Percentiles rank a stretch among this genome's conserved stretches.
These are phyloP conservation scores for Pyrenochaeta sp. DNA, from an alignment of 2,329 filamentous ascomycete species.

Conservation along the genomic window DNA sequence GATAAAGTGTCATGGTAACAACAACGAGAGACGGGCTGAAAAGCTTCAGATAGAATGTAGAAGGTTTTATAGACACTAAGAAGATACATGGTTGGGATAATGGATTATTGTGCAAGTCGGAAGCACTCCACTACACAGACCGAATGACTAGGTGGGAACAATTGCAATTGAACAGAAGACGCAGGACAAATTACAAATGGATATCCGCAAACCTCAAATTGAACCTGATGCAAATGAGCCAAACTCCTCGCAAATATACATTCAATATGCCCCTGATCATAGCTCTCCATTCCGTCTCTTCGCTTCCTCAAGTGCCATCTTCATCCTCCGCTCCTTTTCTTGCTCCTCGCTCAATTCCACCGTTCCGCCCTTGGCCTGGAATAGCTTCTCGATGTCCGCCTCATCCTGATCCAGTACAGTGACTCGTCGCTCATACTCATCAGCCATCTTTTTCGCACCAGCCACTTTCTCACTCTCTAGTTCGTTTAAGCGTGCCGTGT, in stretches of 20 bases:
- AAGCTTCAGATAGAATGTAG: no score
- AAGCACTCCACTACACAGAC: no score
- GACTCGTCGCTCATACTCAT: slow-evolving; percentile 50
- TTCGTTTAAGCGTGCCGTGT: slow-evolving; percentile 51
- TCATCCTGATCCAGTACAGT: slow-evolving; percentile 48
- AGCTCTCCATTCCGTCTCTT: slow-evolving; percentile 61
- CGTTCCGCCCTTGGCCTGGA: slow-evolving; percentile 31
- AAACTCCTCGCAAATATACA: neutral
- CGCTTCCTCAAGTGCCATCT: slow-evolving; percentile 61
- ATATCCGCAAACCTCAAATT: neutral
- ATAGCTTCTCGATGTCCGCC: slow-evolving; percentile 38
- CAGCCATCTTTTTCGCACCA: slow-evolving; percentile 41
- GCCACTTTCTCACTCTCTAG: slow-evolving; percentile 45
- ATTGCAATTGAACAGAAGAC: neutral
- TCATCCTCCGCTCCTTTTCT: slow-evolving; percentile 58
- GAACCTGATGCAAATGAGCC: neutral
- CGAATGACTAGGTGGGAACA: no score
- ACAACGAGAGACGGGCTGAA: no score
- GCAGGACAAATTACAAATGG: neutral
- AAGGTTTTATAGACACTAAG: no score
- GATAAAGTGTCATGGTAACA: no score
- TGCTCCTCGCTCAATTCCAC: slow-evolving; percentile 39
- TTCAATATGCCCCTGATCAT: slow-evolving; percentile 1
- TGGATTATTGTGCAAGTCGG: no score
- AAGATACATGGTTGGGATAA: no score